These are phyloP conservation scores for Cyclocybe aegerita DNA, from an alignment of 768 basidiomycete genomes.

Conservation along the genomic window DNA sequence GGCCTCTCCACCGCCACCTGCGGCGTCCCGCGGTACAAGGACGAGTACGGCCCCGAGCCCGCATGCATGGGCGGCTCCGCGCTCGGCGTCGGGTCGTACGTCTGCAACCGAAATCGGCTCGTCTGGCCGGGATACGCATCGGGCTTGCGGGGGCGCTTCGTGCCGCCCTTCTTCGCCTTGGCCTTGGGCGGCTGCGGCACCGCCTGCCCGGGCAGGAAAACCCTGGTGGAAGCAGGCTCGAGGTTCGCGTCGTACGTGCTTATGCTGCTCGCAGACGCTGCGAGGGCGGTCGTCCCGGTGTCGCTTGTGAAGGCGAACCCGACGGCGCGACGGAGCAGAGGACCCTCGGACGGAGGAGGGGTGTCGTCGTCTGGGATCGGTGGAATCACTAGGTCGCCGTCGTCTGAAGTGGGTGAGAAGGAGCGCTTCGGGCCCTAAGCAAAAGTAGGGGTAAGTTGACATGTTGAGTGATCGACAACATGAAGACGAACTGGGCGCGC, in stretches of 20 bases:
- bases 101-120: conserved; percentile 46
- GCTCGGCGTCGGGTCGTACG: conserved; percentile 32
- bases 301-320: conserved; percentile 37
- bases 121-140: conserved; percentile 47
- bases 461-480: neutral
- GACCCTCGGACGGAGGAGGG: conserved; percentile 46
- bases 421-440: conserved; percentile 42
- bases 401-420: conserved; percentile 55
- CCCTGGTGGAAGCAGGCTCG: conserved; percentile 16
- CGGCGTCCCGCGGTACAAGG: conserved; percentile 32
- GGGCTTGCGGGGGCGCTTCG: conserved; percentile 25
- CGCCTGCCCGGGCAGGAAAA: conserved; percentile 58
- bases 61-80: conserved; percentile 31
- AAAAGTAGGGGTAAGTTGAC: neutral
- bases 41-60: conserved; percentile 39
- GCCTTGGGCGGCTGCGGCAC: conserved; percentile 15
- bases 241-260: conserved; percentile 43
- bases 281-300: too few relatives aligned
- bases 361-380: conserved; percentile 42
- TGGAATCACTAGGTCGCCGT: conserved; percentile 40
- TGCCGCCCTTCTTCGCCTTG: conserved; percentile 19
- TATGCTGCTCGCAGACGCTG: conserved; percentile 13
- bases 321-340: conserved; percentile 59
- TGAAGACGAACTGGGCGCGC: conserved; percentile 34
- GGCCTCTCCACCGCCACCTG: too few relatives aligned